Conservation (phyloP, 106 monocot genomes). For the Dendrobium huoshanense region DNA sequence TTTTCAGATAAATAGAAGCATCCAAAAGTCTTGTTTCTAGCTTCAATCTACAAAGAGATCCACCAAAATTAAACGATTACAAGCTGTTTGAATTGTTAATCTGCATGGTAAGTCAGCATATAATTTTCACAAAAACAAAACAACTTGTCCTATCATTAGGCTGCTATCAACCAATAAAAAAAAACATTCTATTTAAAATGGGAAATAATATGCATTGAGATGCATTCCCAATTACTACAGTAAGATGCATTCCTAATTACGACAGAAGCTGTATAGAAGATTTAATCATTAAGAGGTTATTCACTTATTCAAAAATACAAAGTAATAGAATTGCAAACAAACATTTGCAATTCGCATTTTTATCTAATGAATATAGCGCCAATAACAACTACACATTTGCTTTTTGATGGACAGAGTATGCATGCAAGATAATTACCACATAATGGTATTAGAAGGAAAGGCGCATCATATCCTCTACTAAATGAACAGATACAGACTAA, state of each 20-base stretch:
- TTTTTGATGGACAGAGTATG: background rate
- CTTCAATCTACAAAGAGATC: constrained; percentile 45
- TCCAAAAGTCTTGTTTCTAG: constrained; percentile 43
- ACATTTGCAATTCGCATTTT: background rate
- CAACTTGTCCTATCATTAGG: background rate
- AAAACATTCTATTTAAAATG: background rate
- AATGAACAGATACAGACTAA: background rate
- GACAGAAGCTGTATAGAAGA: background rate
- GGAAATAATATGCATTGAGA: background rate
- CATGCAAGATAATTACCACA: background rate
- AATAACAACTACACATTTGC: background rate
- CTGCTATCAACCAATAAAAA: background rate
- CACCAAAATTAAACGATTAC: background rate
- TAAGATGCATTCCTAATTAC: background rate
- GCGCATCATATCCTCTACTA: background rate
- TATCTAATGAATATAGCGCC: background rate
- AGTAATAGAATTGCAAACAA: background rate
- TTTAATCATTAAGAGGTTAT: background rate
- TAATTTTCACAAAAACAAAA: constrained; percentile 3
- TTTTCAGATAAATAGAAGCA: constrained; percentile 80
- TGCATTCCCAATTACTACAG: background rate
- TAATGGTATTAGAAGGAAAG: background rate
- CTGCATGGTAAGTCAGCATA: background rate
- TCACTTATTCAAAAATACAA: background rate
- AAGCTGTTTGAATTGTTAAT: background rate